Base-by-base conservation (phyloP, 1,284 basidiomycete species). In the Sphagnurus paluster region DNA sequence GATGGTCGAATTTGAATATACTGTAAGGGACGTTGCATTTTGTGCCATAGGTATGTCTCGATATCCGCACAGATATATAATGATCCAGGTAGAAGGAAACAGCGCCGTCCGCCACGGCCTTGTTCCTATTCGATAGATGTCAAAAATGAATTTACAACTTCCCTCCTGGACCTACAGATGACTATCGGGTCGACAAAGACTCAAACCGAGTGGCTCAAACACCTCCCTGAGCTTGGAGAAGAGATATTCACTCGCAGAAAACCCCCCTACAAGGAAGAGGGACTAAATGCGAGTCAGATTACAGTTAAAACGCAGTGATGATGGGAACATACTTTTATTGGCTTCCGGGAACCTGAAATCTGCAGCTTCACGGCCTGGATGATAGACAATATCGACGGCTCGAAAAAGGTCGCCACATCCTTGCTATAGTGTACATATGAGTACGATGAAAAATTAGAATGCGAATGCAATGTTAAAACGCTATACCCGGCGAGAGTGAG, bases 51-150 rank as follows among this genome's bases (percentile, higher is more conserved):
- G 67, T 64, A 24, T 60, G 48, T 48, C 57, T 67, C 1, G 75
- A 58, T n/a, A 73, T 62, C 16, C 75, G 60, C 2, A 63, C 63
- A 14, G 70, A 62, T 3, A 77, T 74, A 6, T 63, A 66, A 43
- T 67, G 72, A 46, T 77, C 71, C 24, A 77, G 42, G 38, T 69
- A 68, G 46, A 66, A 77, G 0, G 70, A 75, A 14, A 75, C 60
- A 1, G 71, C 74, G 6, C 75, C 74, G 30, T 77, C 72, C 1
- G 74, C 67, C 1, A 77, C 76, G 1, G 74, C 75, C 39, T 76
- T 77, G 49, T 75, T 76, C 17, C 73, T 76, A 9, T 9, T 38
- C 13, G 13, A 39, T 3, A 16, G 5, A 21, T 29, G n/a, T 19
- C 16, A 33, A 25, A 20, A 13, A 40, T 16, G 28, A 17, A 11